Evolutionary conservation across 2,329 filamentous ascomycete species (phyloP), one percentile per base, ranked within the genome.

Genomic region (Whalleya microplaca): DNA sequence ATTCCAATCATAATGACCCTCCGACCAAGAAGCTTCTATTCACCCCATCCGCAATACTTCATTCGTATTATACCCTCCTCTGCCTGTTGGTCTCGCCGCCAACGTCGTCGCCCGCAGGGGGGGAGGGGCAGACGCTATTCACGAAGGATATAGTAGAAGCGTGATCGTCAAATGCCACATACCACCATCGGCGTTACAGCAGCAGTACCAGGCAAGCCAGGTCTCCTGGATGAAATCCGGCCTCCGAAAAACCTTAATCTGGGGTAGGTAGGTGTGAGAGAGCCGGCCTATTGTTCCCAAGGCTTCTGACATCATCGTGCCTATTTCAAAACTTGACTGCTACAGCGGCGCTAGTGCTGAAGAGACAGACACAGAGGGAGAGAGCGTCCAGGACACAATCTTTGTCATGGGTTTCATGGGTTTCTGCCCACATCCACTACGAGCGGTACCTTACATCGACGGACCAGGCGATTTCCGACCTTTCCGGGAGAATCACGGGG

Each of bases 361-460:
- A 48, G 48, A 56, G 51, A 47, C n/a, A n/a, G n/a, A n/a, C n/a
- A n/a, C n/a, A n/a, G n/a, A n/a, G 48, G 45, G 41, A 59, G 56
- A 58, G 56, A 58, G 56, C 49, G 48, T 42, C 58, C 43, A 53
- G 43, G 53, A 50, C 58, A 62, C 48, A 50, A 49, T 55, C 54
- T 51, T 58, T n/a, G n/a, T n/a, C n/a, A n/a, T n/a, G n/a, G n/a
- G n/a, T n/a, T 63, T 54, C 53, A 59, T 55, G 58, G 57, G 44
- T 51, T 51, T 45, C 50, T 49, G 54, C 51, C 54, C 32, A 59
- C 59, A 61, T 59, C 64, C 62, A 64, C 58, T 58, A 58, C 55
- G 55, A 54, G 60, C 63, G 63, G 67, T 70, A 68, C 67, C 67
- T 70, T 69, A 68, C 67, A 69, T 65, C 57, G 62, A 56, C 55